These are phyloP conservation scores for Ciborinia camelliae DNA, from an alignment of 2,329 filamentous ascomycete genomes.

Conservation along the genomic window DNA sequence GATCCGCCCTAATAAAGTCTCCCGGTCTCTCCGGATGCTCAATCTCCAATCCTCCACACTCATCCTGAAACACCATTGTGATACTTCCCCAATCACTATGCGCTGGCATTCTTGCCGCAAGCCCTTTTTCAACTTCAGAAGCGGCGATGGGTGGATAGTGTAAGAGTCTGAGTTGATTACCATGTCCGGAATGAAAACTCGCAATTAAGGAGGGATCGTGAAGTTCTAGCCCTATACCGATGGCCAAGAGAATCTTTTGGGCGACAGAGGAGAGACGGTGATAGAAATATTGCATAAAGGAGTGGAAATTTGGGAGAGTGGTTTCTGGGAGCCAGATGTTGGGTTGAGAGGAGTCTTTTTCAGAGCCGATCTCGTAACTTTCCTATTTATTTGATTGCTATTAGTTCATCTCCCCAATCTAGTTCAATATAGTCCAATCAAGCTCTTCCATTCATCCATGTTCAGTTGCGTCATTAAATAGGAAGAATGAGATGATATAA, in stretches of 20 bases:
- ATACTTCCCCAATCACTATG: constrained; percentile 52
- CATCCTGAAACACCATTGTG: constrained; percentile 53
- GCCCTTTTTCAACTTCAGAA: constrained; percentile 42
- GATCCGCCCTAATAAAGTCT: constrained; percentile 42
- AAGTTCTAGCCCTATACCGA: constrained; percentile 48
- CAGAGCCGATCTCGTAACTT: constrained; percentile 51
- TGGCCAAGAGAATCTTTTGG: constrained; percentile 44
- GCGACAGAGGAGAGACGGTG: constrained; percentile 45
- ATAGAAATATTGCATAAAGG: constrained; percentile 49
- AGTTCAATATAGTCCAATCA: neutral
- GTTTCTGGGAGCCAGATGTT: constrained; percentile 50
- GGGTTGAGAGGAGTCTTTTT: constrained; percentile 44
- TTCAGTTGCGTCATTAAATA: neutral
- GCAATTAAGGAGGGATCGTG: constrained; percentile 46
- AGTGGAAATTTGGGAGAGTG: constrained; percentile 45
- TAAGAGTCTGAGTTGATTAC: constrained; percentile 58
- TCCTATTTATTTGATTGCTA: constrained; percentile 39
- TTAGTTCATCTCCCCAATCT: neutral
- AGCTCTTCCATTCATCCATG: neutral
- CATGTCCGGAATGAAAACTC: constrained; percentile 50
- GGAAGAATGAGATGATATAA: neutral
- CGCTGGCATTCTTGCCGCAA: constrained; percentile 46
- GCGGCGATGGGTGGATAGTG: constrained; percentile 54
- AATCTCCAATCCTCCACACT: constrained; percentile 49
- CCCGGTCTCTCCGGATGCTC: constrained; percentile 42